Evolutionary conservation across 768 basidiomycete genomes (phyloP), one percentile per base, ranked within the genome.

Genomic region (Lentinula sp.): DNA sequence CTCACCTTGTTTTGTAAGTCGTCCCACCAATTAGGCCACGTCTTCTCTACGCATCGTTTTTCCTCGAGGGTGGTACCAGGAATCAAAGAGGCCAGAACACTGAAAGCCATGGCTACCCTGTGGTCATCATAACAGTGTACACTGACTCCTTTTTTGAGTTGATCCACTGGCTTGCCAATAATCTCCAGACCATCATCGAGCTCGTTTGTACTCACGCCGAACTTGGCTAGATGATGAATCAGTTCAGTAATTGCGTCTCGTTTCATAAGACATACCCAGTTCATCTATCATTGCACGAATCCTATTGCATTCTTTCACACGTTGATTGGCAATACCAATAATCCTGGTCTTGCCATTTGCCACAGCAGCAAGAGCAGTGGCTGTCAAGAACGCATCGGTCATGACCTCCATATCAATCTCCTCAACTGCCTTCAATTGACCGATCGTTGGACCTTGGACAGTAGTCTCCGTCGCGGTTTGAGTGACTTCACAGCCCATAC

Each of bases 11-110:
- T 95, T 70, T 92, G 85, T 28, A 99, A 79, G 72, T 98, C 97
- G 70, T 98, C 97, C 95, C 96, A 99, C 93, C 95, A 99, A 70
- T 95, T 95, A 0, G 97, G 97, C 96, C 96, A 99, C 0, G 96
- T 99, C 83, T 99, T 99, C 75, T 96, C 96, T 35, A 99, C 97
- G 69, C 97, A 98, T 58, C 95, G 81, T 74, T 96, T 96, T 77
- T 98, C 96, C 69, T 98, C 95, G 32, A 98, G 80, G 64, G 93
- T 76, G 2, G 91, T 90, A n/a, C 82, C 84, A 37, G 80, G 74
- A 43, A 93, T 74, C 3, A 93, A 82, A 4, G 88, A 81, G 18
- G 88, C 86, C 43, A 98, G 77, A 35, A 98, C 94, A 63, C 90
- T 87, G 78, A 98, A 98, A 0, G 95, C 93, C 97, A 99, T 98